A percentile compares a stretch with the other conserved stretches of the same genome.
These are phyloP conservation scores for Teratosphaeriaceae sp. DNA, from an alignment of 2,329 filamentous ascomycete genomes.

Conservation along the genomic window DNA sequence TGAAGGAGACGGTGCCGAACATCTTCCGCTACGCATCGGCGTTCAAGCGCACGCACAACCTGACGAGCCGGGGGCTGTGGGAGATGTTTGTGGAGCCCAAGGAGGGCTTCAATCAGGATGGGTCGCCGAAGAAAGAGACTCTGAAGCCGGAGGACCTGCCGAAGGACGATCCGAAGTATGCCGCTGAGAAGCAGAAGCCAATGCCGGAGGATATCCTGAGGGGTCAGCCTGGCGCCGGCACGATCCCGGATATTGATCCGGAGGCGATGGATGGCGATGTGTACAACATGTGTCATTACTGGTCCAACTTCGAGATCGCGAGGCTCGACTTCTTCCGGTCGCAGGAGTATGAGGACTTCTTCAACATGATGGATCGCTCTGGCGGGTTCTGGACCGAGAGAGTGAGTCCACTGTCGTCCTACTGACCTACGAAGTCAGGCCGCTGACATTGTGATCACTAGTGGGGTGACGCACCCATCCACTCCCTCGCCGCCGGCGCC, in stretches of 20 bases:
- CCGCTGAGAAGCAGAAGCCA: slow-evolving; percentile 58
- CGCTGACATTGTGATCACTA: slow-evolving; percentile 38
- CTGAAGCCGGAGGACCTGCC: slow-evolving; percentile 32
- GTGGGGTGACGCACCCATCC: slow-evolving; percentile 98
- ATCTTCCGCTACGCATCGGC: slow-evolving; percentile 98
- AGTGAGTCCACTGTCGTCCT: slow-evolving; percentile 61
- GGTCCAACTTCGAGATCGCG: slow-evolving; percentile 99
- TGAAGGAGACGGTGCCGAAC: slow-evolving; percentile 95
- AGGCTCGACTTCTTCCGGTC: slow-evolving; percentile 92
- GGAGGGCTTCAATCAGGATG: slow-evolving; percentile 48
- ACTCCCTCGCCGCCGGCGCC: slow-evolving; percentile 89
- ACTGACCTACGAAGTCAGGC: too few species aligned
- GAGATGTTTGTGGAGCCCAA: slow-evolving; percentile 94
- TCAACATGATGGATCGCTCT: slow-evolving; percentile 96
- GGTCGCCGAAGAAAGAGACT: slow-evolving; percentile 44
- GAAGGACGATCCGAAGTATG: slow-evolving; percentile 53
- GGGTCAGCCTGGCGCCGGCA: slow-evolving; percentile 63
- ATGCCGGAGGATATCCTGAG: slow-evolving; percentile 76
- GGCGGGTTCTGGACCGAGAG: slow-evolving; percentile 99
- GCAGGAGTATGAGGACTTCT: slow-evolving; percentile 96
- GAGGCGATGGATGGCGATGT: slow-evolving; percentile 95
- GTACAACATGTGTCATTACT: slow-evolving; percentile 99
- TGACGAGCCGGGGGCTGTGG: slow-evolving; percentile 89
- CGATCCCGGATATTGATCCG: slow-evolving; percentile 73
- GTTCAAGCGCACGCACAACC: slow-evolving; percentile 87